Percentiles rank a stretch among this genome's conserved stretches.
Evolutionary conservation across 106 monocot genomes (phyloP).

Genomic region (Alisma plantagoaquatica): DNA sequence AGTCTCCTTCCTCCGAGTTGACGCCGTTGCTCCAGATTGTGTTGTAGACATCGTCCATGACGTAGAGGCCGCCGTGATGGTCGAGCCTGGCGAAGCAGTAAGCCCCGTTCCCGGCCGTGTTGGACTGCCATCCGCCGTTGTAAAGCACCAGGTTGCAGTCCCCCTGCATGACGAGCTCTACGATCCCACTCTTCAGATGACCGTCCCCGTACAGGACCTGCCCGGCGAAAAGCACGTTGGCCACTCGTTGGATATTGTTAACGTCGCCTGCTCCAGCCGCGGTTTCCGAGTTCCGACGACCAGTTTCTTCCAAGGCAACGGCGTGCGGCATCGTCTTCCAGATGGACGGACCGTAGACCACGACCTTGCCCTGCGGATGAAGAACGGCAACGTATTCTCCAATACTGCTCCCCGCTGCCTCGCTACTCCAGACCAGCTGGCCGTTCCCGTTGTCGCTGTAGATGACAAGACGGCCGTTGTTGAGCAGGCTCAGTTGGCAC

Average conservation of each 20-base stretch:
- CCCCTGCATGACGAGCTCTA: no score
- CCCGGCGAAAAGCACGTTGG: background rate
- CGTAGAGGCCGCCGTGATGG: background rate
- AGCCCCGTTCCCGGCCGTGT: background rate
- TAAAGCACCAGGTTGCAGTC: background rate
- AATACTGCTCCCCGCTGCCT: background rate
- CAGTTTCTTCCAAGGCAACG: background rate
- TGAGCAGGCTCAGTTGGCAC: background rate
- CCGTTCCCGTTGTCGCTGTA: background rate
- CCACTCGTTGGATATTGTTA: background rate
- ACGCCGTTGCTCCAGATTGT: background rate
- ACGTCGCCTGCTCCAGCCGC: no score
- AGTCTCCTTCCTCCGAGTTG: background rate
- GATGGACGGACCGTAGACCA: conserved; percentile 1
- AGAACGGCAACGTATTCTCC: background rate
- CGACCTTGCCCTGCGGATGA: background rate
- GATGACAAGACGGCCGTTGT: background rate
- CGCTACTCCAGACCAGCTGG: background rate
- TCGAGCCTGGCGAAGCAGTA: conserved; percentile 1
- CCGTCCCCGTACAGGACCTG: no score
- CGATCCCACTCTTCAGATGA: no score
- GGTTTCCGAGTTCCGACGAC: no score
- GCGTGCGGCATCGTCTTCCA: background rate
- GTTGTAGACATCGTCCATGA: background rate
- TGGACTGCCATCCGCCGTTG: background rate